Base-by-base conservation (phyloP, 169 alveolate genomes). In the Hepatocystis sp. region DNA sequence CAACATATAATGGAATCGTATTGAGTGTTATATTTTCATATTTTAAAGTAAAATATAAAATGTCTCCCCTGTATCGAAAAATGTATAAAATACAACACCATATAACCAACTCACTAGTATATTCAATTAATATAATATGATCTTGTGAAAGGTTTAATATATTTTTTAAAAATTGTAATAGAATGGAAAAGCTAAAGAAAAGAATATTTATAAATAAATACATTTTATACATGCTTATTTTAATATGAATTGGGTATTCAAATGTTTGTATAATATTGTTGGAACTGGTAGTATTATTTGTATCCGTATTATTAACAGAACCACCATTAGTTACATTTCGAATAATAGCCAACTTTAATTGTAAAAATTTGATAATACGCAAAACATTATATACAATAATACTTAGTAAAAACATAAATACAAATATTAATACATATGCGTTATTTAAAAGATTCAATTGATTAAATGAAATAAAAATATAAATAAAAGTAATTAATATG, bases 61-160 rank as follows among this genome's bases (percentile, higher is more conserved):
- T 40, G 13, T 81, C 66, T 4, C 67, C 67, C 34, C 89, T 32
- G 21, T 61, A 40, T 53, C 89, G 34, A 32, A 81, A 81, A 4
- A 81, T 52, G 17, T 81, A 81, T 52, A 81, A 56, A 5, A 81
- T 67, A 15, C 63, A 60, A 36, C 67, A 49, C 89, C 89, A 81
- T 23, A 51, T 56, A 34, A 81, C 17, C 25, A 81, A 39, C 28
- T 81, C 89, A 3, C 60, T 32, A 5, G 89, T 66, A 49, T 81
- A 60, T 40, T 81, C 84, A 27, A 81, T 36, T 28, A 81, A 47
- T 2, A 66, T 55, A 4, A 81, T n/a, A 51, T 55, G 51, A 1
- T 52, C 58, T 2, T 66, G 34, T n/a, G 36, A 23, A 19, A 39
- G 34, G 1, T 36, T 81, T 15, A 63, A 81, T 17, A 55, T 10